A percentile compares a stretch with the other conserved stretches of the same genome.
Conservation (phyloP, 2,329 filamentous ascomycete genomes). For the Colletotrichum scovillei region DNA sequence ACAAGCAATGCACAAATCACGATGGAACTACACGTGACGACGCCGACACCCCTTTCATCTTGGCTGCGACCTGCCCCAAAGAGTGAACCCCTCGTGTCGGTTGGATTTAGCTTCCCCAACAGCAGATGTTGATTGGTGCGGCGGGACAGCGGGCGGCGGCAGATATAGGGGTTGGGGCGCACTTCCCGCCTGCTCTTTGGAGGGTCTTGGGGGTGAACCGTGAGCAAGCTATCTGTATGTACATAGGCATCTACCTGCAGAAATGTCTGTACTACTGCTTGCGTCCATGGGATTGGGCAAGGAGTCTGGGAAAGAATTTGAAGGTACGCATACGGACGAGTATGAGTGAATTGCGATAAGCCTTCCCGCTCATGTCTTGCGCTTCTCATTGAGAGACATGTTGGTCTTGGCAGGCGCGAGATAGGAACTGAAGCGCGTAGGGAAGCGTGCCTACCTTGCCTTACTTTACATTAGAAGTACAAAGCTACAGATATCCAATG, state of each 20-base stretch:
- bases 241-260: not conserved
- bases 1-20: not conserved
- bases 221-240: no score
- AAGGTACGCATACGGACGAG: not conserved
- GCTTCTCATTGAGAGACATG: not conserved
- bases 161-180: slow-evolving; percentile 23
- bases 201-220: no score
- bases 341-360: not conserved
- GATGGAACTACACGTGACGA: slow-evolving; percentile 1
- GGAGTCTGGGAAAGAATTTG: not conserved
- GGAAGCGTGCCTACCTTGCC: not conserved
- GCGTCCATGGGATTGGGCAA: not conserved
- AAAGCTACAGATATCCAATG: no score
- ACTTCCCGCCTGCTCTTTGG: not conserved
- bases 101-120: slow-evolving; percentile 8
- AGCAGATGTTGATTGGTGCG: slow-evolving; percentile 21
- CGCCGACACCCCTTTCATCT: slow-evolving; percentile 16
- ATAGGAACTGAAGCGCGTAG: not conserved
- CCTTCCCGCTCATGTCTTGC: not conserved
- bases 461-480: no score
- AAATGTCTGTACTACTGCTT: not conserved
- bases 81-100: not conserved
- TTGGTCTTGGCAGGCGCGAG: not conserved
- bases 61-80: slow-evolving; percentile 17
- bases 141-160: slow-evolving; percentile 19